Evolutionary conservation across 2,329 filamentous ascomycete species (phyloP).

Genomic region (Botrytis porri): DNA sequence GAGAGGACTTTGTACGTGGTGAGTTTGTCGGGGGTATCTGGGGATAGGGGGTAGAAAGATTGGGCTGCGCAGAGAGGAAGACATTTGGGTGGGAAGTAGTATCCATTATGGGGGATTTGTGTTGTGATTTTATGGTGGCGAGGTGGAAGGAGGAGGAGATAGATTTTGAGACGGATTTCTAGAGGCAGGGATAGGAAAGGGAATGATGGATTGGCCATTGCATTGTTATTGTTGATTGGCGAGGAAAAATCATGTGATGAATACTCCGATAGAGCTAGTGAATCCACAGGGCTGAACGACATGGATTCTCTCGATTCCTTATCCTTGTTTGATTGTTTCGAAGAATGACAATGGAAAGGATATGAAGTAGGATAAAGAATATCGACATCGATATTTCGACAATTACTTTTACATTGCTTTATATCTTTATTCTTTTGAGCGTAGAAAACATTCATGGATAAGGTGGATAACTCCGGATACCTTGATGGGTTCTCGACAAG

Average conservation of each 20-base stretch:
- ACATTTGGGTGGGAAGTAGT: constrained; percentile 28
- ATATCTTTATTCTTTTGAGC: background rate
- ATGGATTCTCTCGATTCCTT: background rate
- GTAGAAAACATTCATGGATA: constrained; percentile 28
- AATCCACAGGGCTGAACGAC: background rate
- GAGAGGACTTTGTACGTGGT: constrained; percentile 34
- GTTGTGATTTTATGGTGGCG: constrained; percentile 33
- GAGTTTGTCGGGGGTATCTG: constrained; percentile 19
- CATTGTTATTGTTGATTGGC: background rate
- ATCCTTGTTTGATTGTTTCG: background rate
- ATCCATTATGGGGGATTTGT: constrained; percentile 33
- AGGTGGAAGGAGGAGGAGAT: constrained; percentile 31
- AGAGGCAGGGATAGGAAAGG: constrained; percentile 32
- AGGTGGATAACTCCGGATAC: constrained; percentile 9
- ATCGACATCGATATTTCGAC: constrained; percentile 27
- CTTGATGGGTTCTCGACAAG: background rate
- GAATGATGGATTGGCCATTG: constrained; percentile 19
- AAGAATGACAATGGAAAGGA: constrained; percentile 8
- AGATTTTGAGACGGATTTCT: constrained; percentile 36
- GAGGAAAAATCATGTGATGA: constrained; percentile 6
- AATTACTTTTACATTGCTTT: constrained; percentile 29
- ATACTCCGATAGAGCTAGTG: background rate
- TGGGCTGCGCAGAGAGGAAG: constrained; percentile 22
- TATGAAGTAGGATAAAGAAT: constrained; percentile 21
- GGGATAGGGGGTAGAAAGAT: constrained; percentile 30